Evolutionary conservation across 352 stramenopile species (phyloP).

Genomic region (Pythium plurisporium): DNA sequence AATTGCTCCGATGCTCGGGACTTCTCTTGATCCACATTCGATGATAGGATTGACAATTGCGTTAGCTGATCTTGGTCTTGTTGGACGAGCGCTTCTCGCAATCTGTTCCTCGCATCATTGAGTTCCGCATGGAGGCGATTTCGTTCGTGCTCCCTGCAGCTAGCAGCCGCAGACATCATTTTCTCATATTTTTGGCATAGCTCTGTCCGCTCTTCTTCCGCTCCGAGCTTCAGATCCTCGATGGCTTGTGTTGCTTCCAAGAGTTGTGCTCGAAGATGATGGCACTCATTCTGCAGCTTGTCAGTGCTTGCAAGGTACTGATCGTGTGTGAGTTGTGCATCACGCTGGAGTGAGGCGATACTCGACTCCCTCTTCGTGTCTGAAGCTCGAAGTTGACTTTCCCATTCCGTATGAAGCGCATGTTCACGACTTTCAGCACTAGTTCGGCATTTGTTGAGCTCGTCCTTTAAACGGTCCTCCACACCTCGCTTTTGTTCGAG

Average conservation of each 20-base stretch:
- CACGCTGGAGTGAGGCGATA: conserved; percentile 27
- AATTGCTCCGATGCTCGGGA: conserved; percentile 31
- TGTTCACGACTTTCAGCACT: conserved; percentile 25
- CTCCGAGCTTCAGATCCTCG: conserved; percentile 34
- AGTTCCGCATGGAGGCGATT: conserved; percentile 31
- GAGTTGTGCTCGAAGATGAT: conserved; percentile 30
- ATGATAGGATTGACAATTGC: conserved; percentile 47
- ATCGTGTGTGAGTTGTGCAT: conserved; percentile 44
- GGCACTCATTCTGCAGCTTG: conserved; percentile 40
- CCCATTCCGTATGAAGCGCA: conserved; percentile 29
- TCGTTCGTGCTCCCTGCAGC: conserved; percentile 9
- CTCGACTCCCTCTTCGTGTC: conserved; percentile 30
- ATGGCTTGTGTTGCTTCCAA: conserved; percentile 25
- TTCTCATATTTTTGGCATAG: conserved; percentile 23
- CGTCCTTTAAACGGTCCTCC: conserved; percentile 28
- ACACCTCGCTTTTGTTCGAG: conserved; percentile 41
- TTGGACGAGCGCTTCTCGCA: conserved; percentile 51
- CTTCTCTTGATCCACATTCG: conserved; percentile 44
- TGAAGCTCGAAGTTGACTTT: conserved; percentile 19
- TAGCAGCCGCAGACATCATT: background rate
- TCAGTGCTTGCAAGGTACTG: conserved; percentile 53
- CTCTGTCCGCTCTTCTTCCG: conserved; percentile 30
- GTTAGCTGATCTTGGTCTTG: conserved; percentile 63
- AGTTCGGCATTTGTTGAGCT: conserved; percentile 23
- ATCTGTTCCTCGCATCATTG: conserved; percentile 29